Percentiles rank a stretch among this genome's conserved stretches.
Conservation (phyloP, 176 grass and related monocot species). For the Areca catechu region DNA sequence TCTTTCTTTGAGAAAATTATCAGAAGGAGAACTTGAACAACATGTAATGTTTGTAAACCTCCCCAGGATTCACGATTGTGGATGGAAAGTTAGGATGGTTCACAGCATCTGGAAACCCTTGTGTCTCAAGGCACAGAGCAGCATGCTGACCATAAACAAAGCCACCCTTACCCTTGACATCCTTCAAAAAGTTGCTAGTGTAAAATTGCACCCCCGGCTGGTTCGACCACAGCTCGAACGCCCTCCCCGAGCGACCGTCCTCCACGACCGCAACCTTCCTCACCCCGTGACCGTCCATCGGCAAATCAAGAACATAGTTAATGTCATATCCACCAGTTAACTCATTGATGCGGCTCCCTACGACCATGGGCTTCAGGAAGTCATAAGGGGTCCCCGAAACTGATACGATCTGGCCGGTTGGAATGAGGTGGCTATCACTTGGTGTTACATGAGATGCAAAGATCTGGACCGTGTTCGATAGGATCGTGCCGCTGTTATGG, state of each 20-base stretch:
- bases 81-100: conserved; percentile 12
- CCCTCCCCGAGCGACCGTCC: conserved; percentile 36
- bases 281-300: conserved; percentile 16
- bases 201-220: conserved; percentile 4
- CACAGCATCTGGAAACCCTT: conserved; percentile 3
- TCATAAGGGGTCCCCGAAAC: conserved; percentile 59
- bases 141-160: not conserved
- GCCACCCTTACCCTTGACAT: not conserved
- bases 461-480: conserved; percentile 51
- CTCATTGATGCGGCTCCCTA: conserved; percentile 51
- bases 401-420: conserved; percentile 34
- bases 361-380: conserved; percentile 29
- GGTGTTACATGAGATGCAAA: conserved; percentile 38
- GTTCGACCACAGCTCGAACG: conserved; percentile 66
- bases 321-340: conserved; percentile 50
- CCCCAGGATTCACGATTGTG: not conserved
- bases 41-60: conserved; percentile 7
- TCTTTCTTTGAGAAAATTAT: not conserved
- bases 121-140: conserved; percentile 2
- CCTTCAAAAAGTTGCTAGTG: not conserved
- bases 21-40: not conserved
- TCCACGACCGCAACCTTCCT: conserved; percentile 35
- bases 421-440: conserved; percentile 41
- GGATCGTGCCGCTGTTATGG: conserved; percentile 46
- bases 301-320: conserved; percentile 44